phyloP scores from a whole-genome alignment of 106 monocot genomes.

The Xerophyta viscosa region DNA sequence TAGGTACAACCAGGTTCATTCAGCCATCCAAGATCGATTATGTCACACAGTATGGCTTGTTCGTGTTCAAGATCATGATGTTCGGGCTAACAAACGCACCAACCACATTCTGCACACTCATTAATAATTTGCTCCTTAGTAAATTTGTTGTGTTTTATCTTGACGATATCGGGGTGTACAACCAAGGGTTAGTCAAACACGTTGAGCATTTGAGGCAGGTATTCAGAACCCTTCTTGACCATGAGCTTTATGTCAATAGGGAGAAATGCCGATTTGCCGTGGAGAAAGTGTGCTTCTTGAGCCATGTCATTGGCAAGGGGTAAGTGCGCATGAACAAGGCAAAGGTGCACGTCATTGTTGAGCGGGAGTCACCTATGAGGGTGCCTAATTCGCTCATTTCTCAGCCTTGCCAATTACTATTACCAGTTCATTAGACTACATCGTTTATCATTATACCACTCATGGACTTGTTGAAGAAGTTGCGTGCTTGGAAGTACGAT shows the following conservation, averaged over 20 bases:
- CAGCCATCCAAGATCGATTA: background rate
- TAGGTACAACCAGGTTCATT: constrained; percentile 5
- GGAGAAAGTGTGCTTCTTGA: background rate
- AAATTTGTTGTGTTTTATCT: background rate
- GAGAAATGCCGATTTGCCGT: background rate
- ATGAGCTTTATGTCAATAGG: constrained; percentile 1
- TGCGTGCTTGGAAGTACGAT: background rate
- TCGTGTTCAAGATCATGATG: background rate
- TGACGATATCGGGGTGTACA: background rate
- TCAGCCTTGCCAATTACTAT: constrained; percentile 5
- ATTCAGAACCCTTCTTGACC: background rate
- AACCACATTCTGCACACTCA: constrained; percentile 3
- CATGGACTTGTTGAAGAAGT: constrained; percentile 2
- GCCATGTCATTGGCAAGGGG: background rate
- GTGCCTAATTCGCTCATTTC: constrained; percentile 1
- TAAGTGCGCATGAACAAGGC: background rate
- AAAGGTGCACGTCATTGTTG: background rate
- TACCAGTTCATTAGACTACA: background rate
- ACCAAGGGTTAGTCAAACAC: background rate
- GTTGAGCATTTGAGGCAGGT: background rate
- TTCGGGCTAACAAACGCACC: constrained; percentile 12
- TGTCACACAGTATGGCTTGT: constrained; percentile 5
- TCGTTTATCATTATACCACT: background rate
- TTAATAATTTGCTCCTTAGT: background rate
- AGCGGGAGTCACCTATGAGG: background rate